Base-by-base conservation (phyloP, 164 flowering plant genomes). In the Annona cherimola region DNA sequence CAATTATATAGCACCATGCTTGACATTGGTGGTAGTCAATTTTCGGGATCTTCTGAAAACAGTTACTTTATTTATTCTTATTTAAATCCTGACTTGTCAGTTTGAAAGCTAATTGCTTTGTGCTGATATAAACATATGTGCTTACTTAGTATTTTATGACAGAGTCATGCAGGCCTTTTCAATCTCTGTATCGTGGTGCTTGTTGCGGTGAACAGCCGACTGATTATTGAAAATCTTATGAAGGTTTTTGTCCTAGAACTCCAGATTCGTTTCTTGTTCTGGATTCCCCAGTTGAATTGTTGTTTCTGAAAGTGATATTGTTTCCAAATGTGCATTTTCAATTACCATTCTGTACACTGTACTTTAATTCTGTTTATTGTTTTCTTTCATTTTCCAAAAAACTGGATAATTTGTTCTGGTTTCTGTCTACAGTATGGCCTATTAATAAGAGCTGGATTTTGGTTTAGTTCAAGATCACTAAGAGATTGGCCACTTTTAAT, bases 81-180 rank as follows among this genome's bases (percentile, higher is more conserved):
- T n/a, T n/a, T n/a, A n/a, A n/a, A n/a, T n/a, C n/a, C n/a, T n/a
- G n/a, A n/a, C n/a, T n/a, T n/a, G n/a, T n/a, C n/a, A n/a, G n/a
- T n/a, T n/a, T n/a, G n/a, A n/a, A n/a, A n/a, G n/a, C n/a, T n/a
- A n/a, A n/a, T n/a, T n/a, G n/a, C n/a, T n/a, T n/a, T n/a, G n/a
- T n/a, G n/a, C n/a, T n/a, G n/a, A n/a, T n/a, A n/a, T n/a, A n/a
- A n/a, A n/a, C n/a, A n/a, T n/a, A n/a, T n/a, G n/a, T n/a, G n/a
- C n/a, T n/a, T n/a, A n/a, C n/a, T n/a, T n/a, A n/a, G n/a, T n/a
- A n/a, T 74, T 76, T 77, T 75, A 6, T 74, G 66, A 72, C 93
- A 95, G 99, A 95, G 99, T 65, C 99, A 95, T 81, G 98, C 97
- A 59, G 99, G 98, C 44, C 88, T 95, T 57, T 86, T 93, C 81